Evolutionary conservation across 2,329 filamentous ascomycete species (phyloP).

Genomic region (Aureobasidium sp.): DNA sequence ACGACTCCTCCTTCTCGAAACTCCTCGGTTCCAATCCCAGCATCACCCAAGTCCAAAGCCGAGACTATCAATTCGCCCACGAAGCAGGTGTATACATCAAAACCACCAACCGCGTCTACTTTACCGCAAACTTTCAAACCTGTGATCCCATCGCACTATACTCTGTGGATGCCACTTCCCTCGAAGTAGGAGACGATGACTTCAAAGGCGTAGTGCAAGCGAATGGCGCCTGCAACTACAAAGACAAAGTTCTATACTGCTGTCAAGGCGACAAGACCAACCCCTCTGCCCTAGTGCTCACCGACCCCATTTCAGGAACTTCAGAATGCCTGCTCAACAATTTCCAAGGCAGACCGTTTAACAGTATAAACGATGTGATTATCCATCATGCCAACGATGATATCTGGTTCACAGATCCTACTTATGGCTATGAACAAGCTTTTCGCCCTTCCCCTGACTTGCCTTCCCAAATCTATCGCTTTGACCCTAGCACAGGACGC

Average conservation of each 20-base stretch:
- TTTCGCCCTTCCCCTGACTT: conserved; percentile 47
- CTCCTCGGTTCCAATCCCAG: not conserved
- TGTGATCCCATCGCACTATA: conserved; percentile 16
- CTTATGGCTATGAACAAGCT: conserved; percentile 51
- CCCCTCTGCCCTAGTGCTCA: conserved; percentile 13
- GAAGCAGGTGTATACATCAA: conserved; percentile 23
- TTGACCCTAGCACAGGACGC: conserved; percentile 41
- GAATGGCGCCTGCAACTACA: conserved; percentile 18
- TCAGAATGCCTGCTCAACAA: conserved; percentile 41
- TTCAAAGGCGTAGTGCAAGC: conserved; percentile 11
- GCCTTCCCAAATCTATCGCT: conserved; percentile 51
- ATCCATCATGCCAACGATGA: conserved; percentile 45
- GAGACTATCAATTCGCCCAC: conserved; percentile 19
- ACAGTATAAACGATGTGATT: conserved; percentile 48
- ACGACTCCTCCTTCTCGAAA: not conserved
- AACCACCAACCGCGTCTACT: conserved; percentile 23
- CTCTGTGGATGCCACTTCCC: conserved; percentile 18
- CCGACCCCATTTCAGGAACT: conserved; percentile 10
- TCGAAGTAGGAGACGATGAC: conserved; percentile 8
- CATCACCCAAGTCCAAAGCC: conserved; percentile 5
- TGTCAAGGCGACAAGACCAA: conserved; percentile 15
- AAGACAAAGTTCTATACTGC: conserved; percentile 16
- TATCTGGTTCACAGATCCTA: conserved; percentile 55
- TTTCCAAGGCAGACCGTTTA: conserved; percentile 53
- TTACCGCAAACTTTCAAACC: conserved; percentile 25